Evolutionary conservation across 2,329 filamentous ascomycete species (phyloP), one percentile per base, ranked within the genome.

Genomic region (Neonectria hederae): DNA sequence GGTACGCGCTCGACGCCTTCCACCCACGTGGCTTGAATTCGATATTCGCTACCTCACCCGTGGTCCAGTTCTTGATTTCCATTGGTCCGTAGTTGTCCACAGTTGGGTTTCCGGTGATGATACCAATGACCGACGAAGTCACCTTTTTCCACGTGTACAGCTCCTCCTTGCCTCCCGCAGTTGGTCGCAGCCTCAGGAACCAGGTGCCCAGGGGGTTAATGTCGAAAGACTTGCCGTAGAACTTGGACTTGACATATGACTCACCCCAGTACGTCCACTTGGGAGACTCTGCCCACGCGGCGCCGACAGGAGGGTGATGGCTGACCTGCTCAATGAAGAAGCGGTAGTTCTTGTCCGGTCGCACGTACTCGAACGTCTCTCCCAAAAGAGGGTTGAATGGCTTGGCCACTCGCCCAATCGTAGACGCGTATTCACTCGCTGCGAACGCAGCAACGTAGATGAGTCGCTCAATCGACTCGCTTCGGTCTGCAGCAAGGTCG

Each of bases 101-200:
- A 0, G 92, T 92, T 0, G 96, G 96, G 72, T 93, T 97, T 52
- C 96, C 96, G 0, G 95, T 98, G 74, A 99, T 97, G 78, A 99
- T 99, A 63, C 96, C 96, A 64, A 98, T 90, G n/a, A 99, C 96
- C 2, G 94, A 97, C 1, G 94, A 96, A 1, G 94, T 98, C 19
- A 97, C 94, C 82, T 99, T 99, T 81, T 97, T 98, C 96, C 96
- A 99, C 0, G 95, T 97, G 80, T 97, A 99, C 2, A 97, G 83
- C 71, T 99, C 96, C 68, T 92, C 90, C 72, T 91, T 90, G 10
- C 89, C 91, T 4, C 91, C 93, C 3, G 88, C 84, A 0, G 86
- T 87, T 0, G 94, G 93, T 1, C 93, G 90, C 28, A 99, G 84
- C 74, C 87, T 92, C 65, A 98, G 82, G 82, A 98, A 99, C 96